phyloP scores from a whole-genome alignment of 768 basidiomycete genomes.

The Rhizopogon rudus region DNA sequence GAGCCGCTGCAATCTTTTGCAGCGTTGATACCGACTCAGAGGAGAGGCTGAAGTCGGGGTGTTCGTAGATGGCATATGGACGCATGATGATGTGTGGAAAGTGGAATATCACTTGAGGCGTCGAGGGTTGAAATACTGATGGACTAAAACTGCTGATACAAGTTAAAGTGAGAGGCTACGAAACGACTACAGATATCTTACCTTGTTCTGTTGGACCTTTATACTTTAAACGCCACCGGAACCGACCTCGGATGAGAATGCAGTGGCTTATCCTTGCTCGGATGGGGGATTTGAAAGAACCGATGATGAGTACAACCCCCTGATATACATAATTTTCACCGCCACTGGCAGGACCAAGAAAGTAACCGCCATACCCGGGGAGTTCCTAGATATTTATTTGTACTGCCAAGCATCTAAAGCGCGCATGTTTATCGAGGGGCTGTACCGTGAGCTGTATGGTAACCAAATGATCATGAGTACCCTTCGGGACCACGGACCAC shows the following conservation, averaged over 20 bases:
- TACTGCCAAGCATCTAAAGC: neutral
- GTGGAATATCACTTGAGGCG: neutral
- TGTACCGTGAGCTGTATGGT: too few relatives aligned
- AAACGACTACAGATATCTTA: neutral
- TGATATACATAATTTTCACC: neutral
- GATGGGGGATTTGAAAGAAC: neutral
- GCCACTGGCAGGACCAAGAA: neutral
- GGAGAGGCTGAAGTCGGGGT: conserved; percentile 25
- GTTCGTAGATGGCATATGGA: conserved; percentile 26
- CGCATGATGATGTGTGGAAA: conserved; percentile 18
- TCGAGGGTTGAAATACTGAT: neutral
- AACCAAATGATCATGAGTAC: too few relatives aligned
- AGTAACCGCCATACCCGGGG: neutral
- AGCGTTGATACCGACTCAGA: conserved; percentile 17
- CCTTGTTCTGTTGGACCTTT: neutral
- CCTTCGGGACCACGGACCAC: too few relatives aligned
- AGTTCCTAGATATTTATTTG: neutral
- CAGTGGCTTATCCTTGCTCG: conserved; percentile 1
- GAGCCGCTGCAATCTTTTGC: conserved; percentile 19
- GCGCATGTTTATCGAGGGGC: too few relatives aligned
- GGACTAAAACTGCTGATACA: neutral
- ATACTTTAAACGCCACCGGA: neutral
- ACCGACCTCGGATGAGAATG: neutral
- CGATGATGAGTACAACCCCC: neutral
- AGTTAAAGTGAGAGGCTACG: neutral